Evolutionary conservation across 352 stramenopile genomes (phyloP).

Genomic region (Globisporangium solare): DNA sequence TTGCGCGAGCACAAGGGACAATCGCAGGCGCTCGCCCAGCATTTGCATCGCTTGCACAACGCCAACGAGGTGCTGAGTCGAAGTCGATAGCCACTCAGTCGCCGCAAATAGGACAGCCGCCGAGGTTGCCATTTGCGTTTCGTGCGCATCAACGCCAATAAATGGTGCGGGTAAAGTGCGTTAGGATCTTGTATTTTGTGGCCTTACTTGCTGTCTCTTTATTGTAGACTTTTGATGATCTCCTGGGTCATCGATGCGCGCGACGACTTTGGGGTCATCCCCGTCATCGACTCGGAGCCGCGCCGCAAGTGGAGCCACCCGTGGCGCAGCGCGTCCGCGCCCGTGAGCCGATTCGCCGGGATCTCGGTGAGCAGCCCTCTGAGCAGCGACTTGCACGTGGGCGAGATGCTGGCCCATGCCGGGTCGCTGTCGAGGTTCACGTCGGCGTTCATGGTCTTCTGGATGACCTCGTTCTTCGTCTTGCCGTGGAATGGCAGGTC

Average conservation of each 20-base stretch:
- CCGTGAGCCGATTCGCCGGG: slow-evolving; percentile 66
- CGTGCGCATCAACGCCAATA: slow-evolving; percentile 9
- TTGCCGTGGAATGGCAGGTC: slow-evolving; percentile 91
- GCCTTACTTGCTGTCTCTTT: slow-evolving; percentile 7
- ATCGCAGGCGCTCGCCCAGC: slow-evolving; percentile 17
- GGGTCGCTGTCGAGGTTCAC: slow-evolving; percentile 73
- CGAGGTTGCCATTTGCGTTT: slow-evolving; percentile 6
- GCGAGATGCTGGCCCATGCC: slow-evolving; percentile 53
- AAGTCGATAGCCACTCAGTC: slow-evolving; percentile 17
- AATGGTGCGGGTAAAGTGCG: slow-evolving; percentile 9
- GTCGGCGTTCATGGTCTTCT: slow-evolving; percentile 86
- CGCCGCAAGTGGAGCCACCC: slow-evolving; percentile 60
- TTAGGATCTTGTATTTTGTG: slow-evolving; percentile 2
- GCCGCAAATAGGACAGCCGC: slow-evolving; percentile 12
- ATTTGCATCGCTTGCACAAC: slow-evolving; percentile 21
- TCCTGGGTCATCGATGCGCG: slow-evolving; percentile 22
- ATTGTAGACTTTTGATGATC: slow-evolving; percentile 11
- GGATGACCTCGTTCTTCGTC: slow-evolving; percentile 90
- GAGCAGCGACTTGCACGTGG: slow-evolving; percentile 57
- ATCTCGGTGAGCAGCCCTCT: slow-evolving; percentile 84
- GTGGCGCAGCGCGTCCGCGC: slow-evolving; percentile 72
- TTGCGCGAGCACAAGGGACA: slow-evolving; percentile 10
- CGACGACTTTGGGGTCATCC: slow-evolving; percentile 14
- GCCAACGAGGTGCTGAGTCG: slow-evolving; percentile 13
- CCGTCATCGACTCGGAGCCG: slow-evolving; percentile 14